phyloP scores from a whole-genome alignment of 352 stramenopile genomes.

The Phytophthora hibernalis region DNA sequence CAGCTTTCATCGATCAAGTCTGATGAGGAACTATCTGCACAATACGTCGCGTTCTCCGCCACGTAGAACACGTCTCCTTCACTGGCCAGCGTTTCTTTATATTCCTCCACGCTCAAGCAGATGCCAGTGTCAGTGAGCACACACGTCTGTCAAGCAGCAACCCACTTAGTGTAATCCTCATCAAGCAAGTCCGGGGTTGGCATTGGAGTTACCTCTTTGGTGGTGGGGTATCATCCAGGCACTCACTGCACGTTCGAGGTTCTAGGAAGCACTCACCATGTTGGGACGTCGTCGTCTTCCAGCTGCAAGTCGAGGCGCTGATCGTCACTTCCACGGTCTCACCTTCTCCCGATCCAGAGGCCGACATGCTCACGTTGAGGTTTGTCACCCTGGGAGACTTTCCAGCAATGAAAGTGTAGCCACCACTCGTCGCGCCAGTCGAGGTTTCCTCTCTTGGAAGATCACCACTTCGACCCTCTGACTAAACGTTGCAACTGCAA shows the following conservation, averaged over 20 bases:
- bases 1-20: constrained; percentile 17
- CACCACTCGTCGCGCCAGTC: constrained; percentile 5
- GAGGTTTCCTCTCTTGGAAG: not conserved
- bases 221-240: constrained; percentile 37
- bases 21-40: not conserved
- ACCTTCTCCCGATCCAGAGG: not conserved
- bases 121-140: constrained; percentile 33
- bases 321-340: constrained; percentile 16
- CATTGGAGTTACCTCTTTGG: constrained; percentile 31
- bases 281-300: constrained; percentile 29
- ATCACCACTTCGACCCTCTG: not conserved
- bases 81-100: constrained; percentile 6
- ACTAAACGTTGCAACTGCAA: constrained; percentile 10
- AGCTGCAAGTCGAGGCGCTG: constrained; percentile 40
- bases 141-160: constrained; percentile 25
- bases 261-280: constrained; percentile 29
- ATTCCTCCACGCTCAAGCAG: constrained; percentile 24
- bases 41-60: constrained; percentile 29
- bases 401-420: constrained; percentile 28
- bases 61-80: constrained; percentile 16
- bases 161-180: not conserved
- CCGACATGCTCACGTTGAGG: constrained; percentile 1
- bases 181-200: not conserved
- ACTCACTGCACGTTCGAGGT: constrained; percentile 46
- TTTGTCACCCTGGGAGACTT: constrained; percentile 23